Conservation (phyloP, 352 stramenopile genomes). For the Globisporangium ultimum region DNA sequence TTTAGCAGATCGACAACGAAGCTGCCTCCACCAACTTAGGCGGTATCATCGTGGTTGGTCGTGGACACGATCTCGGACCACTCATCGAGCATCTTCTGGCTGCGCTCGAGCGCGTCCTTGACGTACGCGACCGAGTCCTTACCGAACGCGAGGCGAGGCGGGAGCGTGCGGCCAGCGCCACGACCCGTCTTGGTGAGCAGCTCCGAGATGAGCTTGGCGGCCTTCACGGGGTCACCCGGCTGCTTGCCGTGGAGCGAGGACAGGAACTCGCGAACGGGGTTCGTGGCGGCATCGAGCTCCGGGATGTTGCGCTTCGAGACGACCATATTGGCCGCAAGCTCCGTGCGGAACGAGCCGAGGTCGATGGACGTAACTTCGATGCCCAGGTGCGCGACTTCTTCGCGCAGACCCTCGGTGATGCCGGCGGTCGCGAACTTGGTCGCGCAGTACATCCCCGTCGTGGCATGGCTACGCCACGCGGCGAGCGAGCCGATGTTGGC, state of each 20-base stretch:
- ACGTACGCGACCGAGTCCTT: background rate
- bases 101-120: background rate
- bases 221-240: conserved; percentile 2
- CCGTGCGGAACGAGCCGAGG: too few relatives aligned
- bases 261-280: too few relatives aligned
- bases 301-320: too few relatives aligned
- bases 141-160: conserved; percentile 3
- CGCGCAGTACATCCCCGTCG: conserved; percentile 32
- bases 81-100: conserved; percentile 1
- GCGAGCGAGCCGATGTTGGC: conserved; percentile 35
- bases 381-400: conserved; percentile 29
- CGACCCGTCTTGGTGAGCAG: conserved; percentile 12
- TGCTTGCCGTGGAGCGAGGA: too few relatives aligned
- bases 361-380: conserved; percentile 14
- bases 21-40: too few relatives aligned
- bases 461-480: conserved; percentile 25
- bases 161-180: conserved; percentile 6
- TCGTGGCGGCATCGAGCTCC: too few relatives aligned
- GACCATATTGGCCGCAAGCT: too few relatives aligned
- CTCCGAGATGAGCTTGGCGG: conserved; percentile 6
- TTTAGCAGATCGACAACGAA: too few relatives aligned
- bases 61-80: background rate
- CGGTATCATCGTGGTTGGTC: too few relatives aligned
- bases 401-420: conserved; percentile 25
- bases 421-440: conserved; percentile 40